Evolutionary conservation across 768 basidiomycete genomes (phyloP), one percentile per base, ranked within the genome.

Genomic region (Austroboletus festivus): DNA sequence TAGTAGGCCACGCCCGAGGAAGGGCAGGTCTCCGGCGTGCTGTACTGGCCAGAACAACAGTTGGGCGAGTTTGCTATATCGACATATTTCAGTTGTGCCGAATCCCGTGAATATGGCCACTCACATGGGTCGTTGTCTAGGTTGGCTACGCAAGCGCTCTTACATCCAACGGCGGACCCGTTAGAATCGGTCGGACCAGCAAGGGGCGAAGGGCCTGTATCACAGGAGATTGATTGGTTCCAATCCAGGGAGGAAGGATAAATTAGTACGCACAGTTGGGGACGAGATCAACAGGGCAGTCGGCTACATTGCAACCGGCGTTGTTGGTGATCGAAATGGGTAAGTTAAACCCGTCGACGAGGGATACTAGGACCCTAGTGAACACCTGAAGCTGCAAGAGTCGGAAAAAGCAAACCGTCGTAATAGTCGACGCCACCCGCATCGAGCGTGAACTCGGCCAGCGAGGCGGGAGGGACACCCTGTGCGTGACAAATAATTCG

Each of bases 381-480:
- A n/a, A n/a, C n/a, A n/a, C n/a, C n/a, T n/a, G n/a, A n/a, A n/a
- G n/a, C n/a, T n/a, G n/a, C n/a, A n/a, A n/a, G n/a, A n/a, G n/a
- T n/a, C n/a, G n/a, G n/a, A n/a, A n/a, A n/a, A n/a, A 11, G 43
- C 68, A 13, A 44, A 82, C 82, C 78, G 61, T 85, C 83, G 45
- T 84, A 86, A 51, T 69, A 82, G 52, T 86, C 85, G 1, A 35
- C 21, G 40, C 69, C 72, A 12, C 68, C 73, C 37, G 63, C 58
- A 1, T 59, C 73, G 9, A 86, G 64, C n/a, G 81, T 85, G 69
- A 78, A 86, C 55, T 87, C 84, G 1, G 85, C 86, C 31, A 87
- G 68, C 4, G 78, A 76, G 11, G 80, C 85, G 37, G 86, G 86
- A 26, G 85, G 83, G n/a, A 82, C 75, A 42, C 81, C 82, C 76